These are phyloP conservation scores for Parastagonospora avenae DNA, from an alignment of 2,329 filamentous ascomycete species.

Conservation along the genomic window DNA sequence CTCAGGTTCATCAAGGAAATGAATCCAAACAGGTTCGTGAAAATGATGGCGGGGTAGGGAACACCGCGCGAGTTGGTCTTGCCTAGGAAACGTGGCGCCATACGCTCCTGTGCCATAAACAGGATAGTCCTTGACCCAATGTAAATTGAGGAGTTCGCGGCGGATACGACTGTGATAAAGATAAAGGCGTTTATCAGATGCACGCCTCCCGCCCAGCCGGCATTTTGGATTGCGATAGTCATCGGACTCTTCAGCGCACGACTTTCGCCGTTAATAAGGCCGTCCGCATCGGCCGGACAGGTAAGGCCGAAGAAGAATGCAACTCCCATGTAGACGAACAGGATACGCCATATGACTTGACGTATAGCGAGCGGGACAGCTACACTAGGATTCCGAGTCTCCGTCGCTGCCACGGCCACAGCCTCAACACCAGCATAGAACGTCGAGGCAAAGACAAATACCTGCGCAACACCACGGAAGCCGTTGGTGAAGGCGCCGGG, in stretches of 20 bases:
- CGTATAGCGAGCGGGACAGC: slow-evolving; percentile 56
- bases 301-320: slow-evolving; percentile 63
- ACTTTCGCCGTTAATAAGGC: slow-evolving; percentile 65
- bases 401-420: slow-evolving; percentile 44
- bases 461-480: slow-evolving; percentile 49
- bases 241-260: slow-evolving; percentile 66
- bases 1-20: slow-evolving; percentile 77
- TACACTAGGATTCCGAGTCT: slow-evolving; percentile 50
- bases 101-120: slow-evolving; percentile 75
- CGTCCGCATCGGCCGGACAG: slow-evolving; percentile 69
- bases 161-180: slow-evolving; percentile 67
- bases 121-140: slow-evolving; percentile 76
- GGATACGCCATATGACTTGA: slow-evolving; percentile 51
- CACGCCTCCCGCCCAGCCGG: slow-evolving; percentile 73
- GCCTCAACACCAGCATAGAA: slow-evolving; percentile 48
- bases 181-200: slow-evolving; percentile 73
- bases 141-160: slow-evolving; percentile 73
- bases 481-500: slow-evolving; percentile 49
- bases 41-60: slow-evolving; percentile 63
- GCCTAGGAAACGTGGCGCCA: slow-evolving; percentile 72
- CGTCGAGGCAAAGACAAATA: slow-evolving; percentile 51
- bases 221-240: slow-evolving; percentile 64
- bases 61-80: slow-evolving; percentile 69
- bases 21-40: slow-evolving; percentile 73
- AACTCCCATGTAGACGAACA: slow-evolving; percentile 52